Evolutionary conservation across 306 rosid genomes (phyloP), one percentile per base, ranked within the genome.

Genomic region (Trichosanthes cucumerina): DNA sequence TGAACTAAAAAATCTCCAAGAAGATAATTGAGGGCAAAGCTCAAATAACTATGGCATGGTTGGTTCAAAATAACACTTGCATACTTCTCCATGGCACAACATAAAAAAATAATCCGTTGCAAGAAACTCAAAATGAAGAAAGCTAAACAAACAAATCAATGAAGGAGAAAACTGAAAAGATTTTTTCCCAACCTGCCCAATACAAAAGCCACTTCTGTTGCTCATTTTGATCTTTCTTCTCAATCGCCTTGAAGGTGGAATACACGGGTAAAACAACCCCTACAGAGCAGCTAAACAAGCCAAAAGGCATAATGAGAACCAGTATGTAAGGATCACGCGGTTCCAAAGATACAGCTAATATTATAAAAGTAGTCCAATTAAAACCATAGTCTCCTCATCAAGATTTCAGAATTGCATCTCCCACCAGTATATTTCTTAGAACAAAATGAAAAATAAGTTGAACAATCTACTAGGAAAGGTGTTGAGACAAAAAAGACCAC

Each of bases 181-280:
- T 74, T 12, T 34, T n/a, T 21, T 60, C 12, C 47, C 7, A 64
- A 92, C 98, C 97, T 80, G 98, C 97, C 97, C 98, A 94, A 76
- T 94, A 94, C 15, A 94, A 23, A 87, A 94, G 98, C 87, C 93
- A 89, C 83, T 84, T 83, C 33, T 89, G 88, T 79, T 92, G 97
- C 54, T 87, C 95, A 84, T 83, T 36, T 79, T 86, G 85, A 84
- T 92, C 90, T 75, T 86, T 89, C 78, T 80, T 87, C 80, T 94
- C 98, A 49, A 94, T 90, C 68, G 98, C 97, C 89, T 89, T 92
- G 83, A 89, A 90, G 36, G 97, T 94, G 58, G 91, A 88, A 82
- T 94, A 92, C n/a, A 94, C 95, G 43, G 98, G 98, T 79, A 94
- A 79, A 80, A 72, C 95, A 84, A 90, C 65, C 81, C 97, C 98